Percentiles rank a stretch among this genome's conserved stretches.
phyloP scores from a whole-genome alignment of 2,329 filamentous ascomycete genomes.

The Decorospora gaudefroyi region DNA sequence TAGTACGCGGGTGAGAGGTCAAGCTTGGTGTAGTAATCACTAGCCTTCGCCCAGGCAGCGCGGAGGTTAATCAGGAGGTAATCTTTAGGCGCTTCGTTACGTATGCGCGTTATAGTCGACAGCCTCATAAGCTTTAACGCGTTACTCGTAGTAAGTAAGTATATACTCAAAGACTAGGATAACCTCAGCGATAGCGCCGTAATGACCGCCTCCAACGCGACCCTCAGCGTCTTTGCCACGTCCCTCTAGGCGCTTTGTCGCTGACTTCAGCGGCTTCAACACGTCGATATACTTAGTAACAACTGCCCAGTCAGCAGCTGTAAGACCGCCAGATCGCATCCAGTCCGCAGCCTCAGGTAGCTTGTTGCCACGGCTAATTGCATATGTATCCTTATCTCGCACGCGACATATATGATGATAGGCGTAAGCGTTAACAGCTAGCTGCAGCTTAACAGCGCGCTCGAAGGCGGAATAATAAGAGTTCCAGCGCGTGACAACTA shows the following conservation, averaged over 20 bases:
- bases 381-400: not conserved
- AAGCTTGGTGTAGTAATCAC: slow-evolving; percentile 8
- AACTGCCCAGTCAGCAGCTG: not conserved
- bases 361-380: not conserved
- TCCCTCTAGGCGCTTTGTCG: not conserved
- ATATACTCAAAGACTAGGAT: slow-evolving; percentile 2
- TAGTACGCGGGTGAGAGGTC: slow-evolving; percentile 7
- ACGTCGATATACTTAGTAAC: not conserved
- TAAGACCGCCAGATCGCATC: slow-evolving; percentile 1
- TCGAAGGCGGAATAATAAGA: not conserved
- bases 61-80: slow-evolving; percentile 7
- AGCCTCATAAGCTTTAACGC: not conserved
- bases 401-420: not conserved
- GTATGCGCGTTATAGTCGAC: not conserved
- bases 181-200: not conserved
- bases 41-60: slow-evolving; percentile 4
- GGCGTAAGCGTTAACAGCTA: not conserved
- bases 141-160: not conserved
- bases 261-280: not conserved
- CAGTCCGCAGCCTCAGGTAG: not conserved
- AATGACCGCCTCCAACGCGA: not conserved
- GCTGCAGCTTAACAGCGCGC: slow-evolving; percentile 1
- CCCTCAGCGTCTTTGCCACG: too few relatives aligned
- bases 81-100: slow-evolving; percentile 3
- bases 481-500: slow-evolving; percentile 2